Evolutionary conservation across 805 yeast genomes (phyloP), one percentile per base, ranked within the genome.

Genomic region (Metschnikowia lachancei): DNA sequence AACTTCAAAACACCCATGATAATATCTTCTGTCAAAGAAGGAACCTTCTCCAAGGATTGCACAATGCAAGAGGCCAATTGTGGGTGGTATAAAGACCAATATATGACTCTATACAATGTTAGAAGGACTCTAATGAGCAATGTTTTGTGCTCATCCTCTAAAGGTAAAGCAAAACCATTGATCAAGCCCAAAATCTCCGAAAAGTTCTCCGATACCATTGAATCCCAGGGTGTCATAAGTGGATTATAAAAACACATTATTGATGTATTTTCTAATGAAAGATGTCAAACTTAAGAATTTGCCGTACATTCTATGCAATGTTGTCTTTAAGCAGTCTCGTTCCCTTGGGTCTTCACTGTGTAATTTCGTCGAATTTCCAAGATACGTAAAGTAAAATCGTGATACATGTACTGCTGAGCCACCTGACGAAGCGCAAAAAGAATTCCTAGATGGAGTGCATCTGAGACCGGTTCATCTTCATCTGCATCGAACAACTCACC

Each of bases 401-500:
- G 97, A 68, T 94, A 98, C 55, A 94, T 90, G 63, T 82, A 91
- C 59, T 87, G 94, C 66, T 91, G 91, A 26, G 99, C 99, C 39
- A 86, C 74, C 44, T 89, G 89, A 62, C 84, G 67, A 94, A 92
- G 59, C 96, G 75, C 50, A 94, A 72, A 63, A 94, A 92, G 60
- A 94, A 89, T 66, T 94, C 98, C 70, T 94, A 94, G 28, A 91
- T 95, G 36, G 90, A 79, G 67, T 89, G 95, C 98, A 94, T 94
- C 98, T 58, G 83, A 82, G 32, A 94, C 95, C 2, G 98, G 98
- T 67, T 94, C 99, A 70, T 94, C 99, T 69, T 94, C 99, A 68
- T 94, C 99, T 1, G 99, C 98, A 60, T 94, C 99, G 66, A 80
- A 94, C 33, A 92, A 80, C 54, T 94, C 99, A 32, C 99, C 99